phyloP scores from a whole-genome alignment of 257 asterid species.

The Nicotiana sylvestris region DNA sequence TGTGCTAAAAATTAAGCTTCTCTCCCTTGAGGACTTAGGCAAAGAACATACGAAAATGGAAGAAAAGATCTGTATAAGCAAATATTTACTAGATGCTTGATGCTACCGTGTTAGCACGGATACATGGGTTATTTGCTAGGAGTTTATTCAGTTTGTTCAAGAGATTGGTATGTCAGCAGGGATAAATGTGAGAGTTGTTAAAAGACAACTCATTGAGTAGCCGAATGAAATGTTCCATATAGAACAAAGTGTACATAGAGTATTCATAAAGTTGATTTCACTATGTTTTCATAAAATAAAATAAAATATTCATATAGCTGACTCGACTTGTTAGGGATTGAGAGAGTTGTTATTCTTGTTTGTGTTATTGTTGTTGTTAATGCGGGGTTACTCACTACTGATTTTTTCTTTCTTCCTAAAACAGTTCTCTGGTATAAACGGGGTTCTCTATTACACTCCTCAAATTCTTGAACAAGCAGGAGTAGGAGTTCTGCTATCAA shows the following conservation, averaged over 20 bases:
- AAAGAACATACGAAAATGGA: background rate
- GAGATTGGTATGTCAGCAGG: background rate
- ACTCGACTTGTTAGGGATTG: background rate
- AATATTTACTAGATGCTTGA: background rate
- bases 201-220: background rate
- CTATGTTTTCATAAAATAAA: too few relatives aligned
- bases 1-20: background rate
- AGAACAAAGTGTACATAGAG: background rate
- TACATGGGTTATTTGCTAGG: background rate
- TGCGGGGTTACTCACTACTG: background rate
- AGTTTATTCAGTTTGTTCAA: background rate
- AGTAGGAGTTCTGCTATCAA: conserved; percentile 75
- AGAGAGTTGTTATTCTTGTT: background rate
- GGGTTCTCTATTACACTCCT: conserved; percentile 95
- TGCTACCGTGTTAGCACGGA: background rate
- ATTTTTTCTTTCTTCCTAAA: background rate
- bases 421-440: conserved; percentile 93
- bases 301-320: background rate
- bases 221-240: background rate
- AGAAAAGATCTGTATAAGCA: background rate
- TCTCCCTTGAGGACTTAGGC: background rate
- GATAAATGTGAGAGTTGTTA: background rate
- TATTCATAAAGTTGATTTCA: background rate
- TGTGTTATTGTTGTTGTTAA: background rate
- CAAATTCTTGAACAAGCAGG: conserved; percentile 99